Base-by-base conservation (phyloP, 129 eudicot species). In the Escallonia herrerae region DNA sequence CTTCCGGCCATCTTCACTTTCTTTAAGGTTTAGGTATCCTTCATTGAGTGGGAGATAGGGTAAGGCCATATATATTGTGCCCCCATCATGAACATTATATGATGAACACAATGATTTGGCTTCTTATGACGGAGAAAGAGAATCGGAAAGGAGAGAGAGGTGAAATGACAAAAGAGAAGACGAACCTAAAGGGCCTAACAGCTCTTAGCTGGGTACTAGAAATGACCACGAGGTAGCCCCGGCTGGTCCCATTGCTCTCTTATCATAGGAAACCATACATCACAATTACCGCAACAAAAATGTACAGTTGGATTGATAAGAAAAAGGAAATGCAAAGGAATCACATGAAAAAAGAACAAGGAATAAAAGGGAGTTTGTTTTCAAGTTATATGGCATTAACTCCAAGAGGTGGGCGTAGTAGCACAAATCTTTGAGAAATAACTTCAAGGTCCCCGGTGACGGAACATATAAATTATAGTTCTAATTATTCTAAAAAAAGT, bases 81-180 rank as follows among this genome's bases (percentile, higher is more conserved):
- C 2, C 9, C 13, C 9, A 38, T 13, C 62, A 69, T 55, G 74
- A 38, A 75, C 62, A 51, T 0, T 15, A 40, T 61, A 71, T 77
- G 69, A 71, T 71, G 77, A 77, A 57, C 47, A 49, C 56, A 71
- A 77, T 77, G 56, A 77, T 77, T 77, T 77, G 69, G 52, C 58
- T 52, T 64, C 8, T n/a, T 2, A n/a, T 14, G 74, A 68, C 74
- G 54, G 42, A 12, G 39, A 60, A 12, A 39, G 58, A 47, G 44
- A 58, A 4, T 9, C 3, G 5, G 63, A 71, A 44, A 22, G 45
- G 43, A 48, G 61, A 42, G 33, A 60, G 50, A 3, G 15, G 60
- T 41, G 13, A 22, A 49, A 53, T 44, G 58, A 72, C 40, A 72
- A 47, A 63, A 52, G 46, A 22, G 43, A 44, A 62, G 49, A 63